Base-by-base conservation (phyloP, 352 stramenopile species). In the Globisporangium spinosum region DNA sequence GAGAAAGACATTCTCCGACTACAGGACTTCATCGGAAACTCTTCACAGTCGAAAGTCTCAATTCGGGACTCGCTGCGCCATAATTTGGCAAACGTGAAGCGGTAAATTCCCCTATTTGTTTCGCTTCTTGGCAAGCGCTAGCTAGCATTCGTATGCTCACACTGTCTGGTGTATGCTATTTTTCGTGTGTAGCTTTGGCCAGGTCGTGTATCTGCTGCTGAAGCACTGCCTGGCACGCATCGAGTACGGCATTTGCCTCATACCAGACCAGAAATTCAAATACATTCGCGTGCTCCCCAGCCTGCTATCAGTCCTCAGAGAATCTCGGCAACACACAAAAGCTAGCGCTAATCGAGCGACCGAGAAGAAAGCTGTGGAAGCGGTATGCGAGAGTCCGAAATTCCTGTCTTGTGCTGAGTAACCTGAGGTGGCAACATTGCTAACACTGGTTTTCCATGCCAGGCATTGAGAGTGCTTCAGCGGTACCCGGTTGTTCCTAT, bases 41-140 rank as follows among this genome's bases (percentile, higher is more conserved):
- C 81, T 1, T 75, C 71, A 20, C 78, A 89, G 59, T 66, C 80
- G 0, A 89, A 90, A 69, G 81, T 71, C 22, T 75, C 78, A 1
- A 83, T 91, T 22, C 89, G 78, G 78, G 80, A 89, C 25, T 81
- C 80, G 1, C 58, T 91, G 2, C 70, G 72, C 0, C 73, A 87
- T 54, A 91, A 91, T 58, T 66, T 91, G 27, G 85, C 79, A 20
- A 90, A 85, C 49, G 79, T 90, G 6, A 91, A 91, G 62, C 69
- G 80, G 83, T 89, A 71, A 70, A 70, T 47, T 20, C 7, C 1
- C 0, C 17, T 49, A 22, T 58, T 22, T 25, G 38, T 15, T 17
- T 15, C 38, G 12, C 12, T 7, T 20, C 38, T 45, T 45, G 13
- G 38, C 38, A 20, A 12, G 13, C 12, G 38, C 38, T 45, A 7